Base-by-base conservation (phyloP, 2,329 filamentous ascomycete genomes). In the Scytalidium sp. region DNA sequence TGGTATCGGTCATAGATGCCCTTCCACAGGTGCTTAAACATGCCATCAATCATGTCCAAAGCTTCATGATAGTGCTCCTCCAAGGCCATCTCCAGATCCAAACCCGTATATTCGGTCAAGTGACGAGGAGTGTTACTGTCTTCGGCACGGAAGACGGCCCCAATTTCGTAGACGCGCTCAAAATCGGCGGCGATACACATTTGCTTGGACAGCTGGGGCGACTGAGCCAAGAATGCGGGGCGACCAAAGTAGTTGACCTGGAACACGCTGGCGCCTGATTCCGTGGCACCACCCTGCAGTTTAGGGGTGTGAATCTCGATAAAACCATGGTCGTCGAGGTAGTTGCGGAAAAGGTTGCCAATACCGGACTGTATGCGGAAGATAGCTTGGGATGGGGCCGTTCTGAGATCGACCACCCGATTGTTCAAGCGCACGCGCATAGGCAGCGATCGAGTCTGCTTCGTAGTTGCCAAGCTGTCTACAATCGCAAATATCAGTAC, bases 101-200 rank as follows among this genome's bases (percentile, higher is more conserved):
- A 76, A 49, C 92, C 92, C 3, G 91, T 97, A 66, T 95, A 97
- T 67, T 97, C 92, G 0, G 92, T 96, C 75, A 97, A 76, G 67
- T 97, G 92, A 32, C 92, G 85, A 63, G 96, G 92, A 0, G 92
- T 97, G 68, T 97, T 97, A 64, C 89, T 95, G 73, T 97, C 95
- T 67, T 97, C 92, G 1, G 92, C 92, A 58, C 92, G 84, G 77
- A 97, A 97, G 6, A 97, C 91, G 2, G 89, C 85, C 15, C 90
- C 90, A 56, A 94, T 85, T 66, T 97, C 92, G 62, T 93, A 97
- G 6, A 97, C 92, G 45, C 85, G 84, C 50, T 87, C 86, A 64
- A 96, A 94, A 65, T 97, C 92, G 22, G 91, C 86, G 4, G 90
- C 89, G 39, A 97, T 90, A 46, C 84, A 82, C 88, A 96, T 93